Percentiles rank a stretch among this genome's conserved stretches.
phyloP scores from a whole-genome alignment of 768 basidiomycete species.

The Lactarius vividus region DNA sequence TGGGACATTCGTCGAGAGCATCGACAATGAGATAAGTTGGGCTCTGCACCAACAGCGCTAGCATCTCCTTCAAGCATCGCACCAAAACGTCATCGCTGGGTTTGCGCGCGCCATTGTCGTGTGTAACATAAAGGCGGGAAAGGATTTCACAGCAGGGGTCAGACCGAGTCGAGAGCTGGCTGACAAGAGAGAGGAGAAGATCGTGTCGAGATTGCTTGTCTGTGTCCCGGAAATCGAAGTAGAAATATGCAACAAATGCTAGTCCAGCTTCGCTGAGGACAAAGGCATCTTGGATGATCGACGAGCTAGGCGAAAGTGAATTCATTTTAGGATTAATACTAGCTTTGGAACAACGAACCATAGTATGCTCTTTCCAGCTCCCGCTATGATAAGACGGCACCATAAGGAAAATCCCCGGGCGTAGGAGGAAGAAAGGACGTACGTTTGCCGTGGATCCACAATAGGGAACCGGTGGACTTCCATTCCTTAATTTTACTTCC shows the following conservation, averaged over 20 bases:
- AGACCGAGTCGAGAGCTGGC: background rate
- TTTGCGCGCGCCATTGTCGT: background rate
- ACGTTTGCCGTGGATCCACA: too few species aligned
- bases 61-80: background rate
- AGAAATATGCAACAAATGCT: background rate
- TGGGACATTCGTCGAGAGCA: background rate
- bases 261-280: background rate
- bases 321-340: too few species aligned
- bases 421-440: too few species aligned
- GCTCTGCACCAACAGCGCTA: background rate
- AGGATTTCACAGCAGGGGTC: background rate
- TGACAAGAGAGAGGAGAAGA: background rate
- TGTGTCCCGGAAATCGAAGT: background rate
- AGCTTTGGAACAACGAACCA: too few species aligned
- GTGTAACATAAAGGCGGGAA: background rate
- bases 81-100: background rate
- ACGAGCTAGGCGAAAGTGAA: background rate
- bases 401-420: too few species aligned
- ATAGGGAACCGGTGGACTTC: too few species aligned
- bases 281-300: background rate
- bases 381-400: too few species aligned
- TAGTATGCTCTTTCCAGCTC: too few species aligned
- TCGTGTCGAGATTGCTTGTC: background rate
- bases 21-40: background rate
- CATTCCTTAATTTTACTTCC: too few species aligned